A percentile compares a stretch with the other conserved stretches of the same genome.
These are phyloP conservation scores for Chimonanthus salicifolius DNA, from an alignment of 164 flowering plant species.

Conservation along the genomic window DNA sequence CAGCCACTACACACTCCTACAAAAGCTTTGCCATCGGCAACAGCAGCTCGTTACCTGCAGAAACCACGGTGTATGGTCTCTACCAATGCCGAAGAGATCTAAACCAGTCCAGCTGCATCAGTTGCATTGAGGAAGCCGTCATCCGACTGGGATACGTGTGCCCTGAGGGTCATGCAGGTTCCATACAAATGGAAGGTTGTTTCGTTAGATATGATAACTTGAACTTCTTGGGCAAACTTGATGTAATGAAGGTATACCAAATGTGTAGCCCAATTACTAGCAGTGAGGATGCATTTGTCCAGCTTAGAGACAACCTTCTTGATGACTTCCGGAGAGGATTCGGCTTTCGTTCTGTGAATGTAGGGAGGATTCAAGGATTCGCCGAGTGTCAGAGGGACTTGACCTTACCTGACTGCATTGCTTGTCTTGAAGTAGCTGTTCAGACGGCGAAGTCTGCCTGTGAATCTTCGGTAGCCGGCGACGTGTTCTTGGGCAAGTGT, in stretches of 20 bases:
- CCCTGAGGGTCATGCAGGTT: conserved; percentile 50
- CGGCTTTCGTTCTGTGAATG: conserved; percentile 56
- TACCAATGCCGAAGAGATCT: conserved; percentile 94
- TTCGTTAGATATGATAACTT: conserved; percentile 52
- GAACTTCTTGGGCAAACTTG: conserved; percentile 58
- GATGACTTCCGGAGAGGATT: conserved; percentile 42
- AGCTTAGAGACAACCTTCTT: conserved; percentile 70
- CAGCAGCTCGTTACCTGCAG: conserved; percentile 30
- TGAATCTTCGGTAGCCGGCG: conserved; percentile 71
- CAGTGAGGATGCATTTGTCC: conserved; percentile 54
- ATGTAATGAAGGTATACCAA: conserved; percentile 47
- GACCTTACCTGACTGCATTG: conserved; percentile 45
- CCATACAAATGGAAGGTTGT: conserved; percentile 70
- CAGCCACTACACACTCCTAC: conserved; percentile 54
- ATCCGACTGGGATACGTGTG: conserved; percentile 59
- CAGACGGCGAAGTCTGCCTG: conserved; percentile 56
- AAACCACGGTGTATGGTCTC: conserved; percentile 44
- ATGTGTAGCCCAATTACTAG: conserved; percentile 58
- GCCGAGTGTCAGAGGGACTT: conserved; percentile 84
- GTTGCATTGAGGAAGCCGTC: conserved; percentile 49
- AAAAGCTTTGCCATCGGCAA: conserved; percentile 50
- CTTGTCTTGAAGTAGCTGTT: conserved; percentile 62
- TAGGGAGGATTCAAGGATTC: conserved; percentile 67
- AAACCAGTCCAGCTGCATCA: conserved; percentile 38
- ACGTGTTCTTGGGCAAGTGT: conserved; percentile 77